Conservation (phyloP, 176 grass and related monocot genomes). For the Carex scoparia region DNA sequence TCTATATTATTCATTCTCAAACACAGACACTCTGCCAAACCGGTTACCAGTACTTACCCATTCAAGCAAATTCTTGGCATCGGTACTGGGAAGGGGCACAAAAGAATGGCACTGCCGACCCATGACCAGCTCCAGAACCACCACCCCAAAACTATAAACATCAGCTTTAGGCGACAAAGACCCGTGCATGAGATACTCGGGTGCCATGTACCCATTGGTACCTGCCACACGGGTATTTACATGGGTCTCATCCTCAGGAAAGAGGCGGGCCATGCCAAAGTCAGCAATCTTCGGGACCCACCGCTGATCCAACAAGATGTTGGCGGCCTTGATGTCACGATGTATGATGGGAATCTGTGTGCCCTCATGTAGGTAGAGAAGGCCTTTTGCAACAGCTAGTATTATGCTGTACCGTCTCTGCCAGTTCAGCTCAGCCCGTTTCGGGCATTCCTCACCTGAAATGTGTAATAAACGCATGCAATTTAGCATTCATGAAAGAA, state of each 20-base stretch:
- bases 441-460: background rate
- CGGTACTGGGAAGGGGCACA: constrained; percentile 8
- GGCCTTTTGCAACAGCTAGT: constrained; percentile 33
- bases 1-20: background rate
- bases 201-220: constrained; percentile 43
- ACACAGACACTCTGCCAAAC: background rate
- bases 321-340: constrained; percentile 41
- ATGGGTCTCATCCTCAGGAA: constrained; percentile 28
- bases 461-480: background rate
- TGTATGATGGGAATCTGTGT: constrained; percentile 39
- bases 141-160: constrained; percentile 44
- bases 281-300: constrained; percentile 44
- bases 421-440: constrained; percentile 31
- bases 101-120: constrained; percentile 22
- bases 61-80: constrained; percentile 34
- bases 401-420: constrained; percentile 29
- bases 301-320: constrained; percentile 31
- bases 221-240: constrained; percentile 40
- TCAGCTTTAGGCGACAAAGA: constrained; percentile 40
- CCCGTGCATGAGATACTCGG: constrained; percentile 44
- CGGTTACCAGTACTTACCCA: constrained; percentile 26
- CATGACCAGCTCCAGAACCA: constrained; percentile 32
- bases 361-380: constrained; percentile 46
- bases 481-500: constrained; percentile 5
- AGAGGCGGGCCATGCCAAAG: constrained; percentile 39